A percentile compares a stretch with the other conserved stretches of the same genome.
phyloP scores from a whole-genome alignment of 1,284 basidiomycete genomes.

The Naganishia cerealis region DNA sequence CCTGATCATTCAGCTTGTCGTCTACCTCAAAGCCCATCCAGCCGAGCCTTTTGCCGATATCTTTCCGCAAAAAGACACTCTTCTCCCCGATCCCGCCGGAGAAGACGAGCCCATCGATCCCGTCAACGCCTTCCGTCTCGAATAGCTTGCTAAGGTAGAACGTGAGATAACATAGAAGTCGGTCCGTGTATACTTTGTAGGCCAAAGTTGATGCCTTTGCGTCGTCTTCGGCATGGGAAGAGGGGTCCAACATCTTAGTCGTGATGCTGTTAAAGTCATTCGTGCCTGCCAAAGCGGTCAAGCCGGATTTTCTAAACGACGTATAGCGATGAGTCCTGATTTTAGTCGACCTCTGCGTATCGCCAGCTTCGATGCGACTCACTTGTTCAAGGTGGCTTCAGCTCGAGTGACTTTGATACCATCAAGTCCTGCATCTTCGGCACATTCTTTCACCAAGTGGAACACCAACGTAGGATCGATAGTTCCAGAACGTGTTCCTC shows the following conservation, averaged over 20 bases:
- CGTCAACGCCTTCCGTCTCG: constrained; percentile 47
- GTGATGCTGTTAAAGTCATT: constrained; percentile 70
- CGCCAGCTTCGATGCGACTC: constrained; percentile 47
- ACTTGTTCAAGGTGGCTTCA: constrained; percentile 74
- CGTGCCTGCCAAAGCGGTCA: constrained; percentile 69
- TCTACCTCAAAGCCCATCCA: constrained; percentile 66
- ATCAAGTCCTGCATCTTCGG: constrained; percentile 59
- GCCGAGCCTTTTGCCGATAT: constrained; percentile 60
- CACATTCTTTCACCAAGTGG: constrained; percentile 70
- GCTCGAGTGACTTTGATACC: constrained; percentile 65
- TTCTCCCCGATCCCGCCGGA: constrained; percentile 82
- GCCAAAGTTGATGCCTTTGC: constrained; percentile 59
- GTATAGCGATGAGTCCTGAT: neutral
- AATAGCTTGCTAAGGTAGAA: constrained; percentile 72
- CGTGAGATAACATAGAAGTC: constrained; percentile 69
- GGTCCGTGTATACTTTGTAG: constrained; percentile 72
- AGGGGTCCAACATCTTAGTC: constrained; percentile 48
- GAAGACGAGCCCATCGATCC: constrained; percentile 76
- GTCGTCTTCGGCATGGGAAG: constrained; percentile 43
- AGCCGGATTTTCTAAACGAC: constrained; percentile 60
- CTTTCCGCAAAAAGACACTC: constrained; percentile 62
- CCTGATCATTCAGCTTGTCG: constrained; percentile 54
- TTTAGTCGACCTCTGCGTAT: neutral
- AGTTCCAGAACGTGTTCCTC: constrained; percentile 77
- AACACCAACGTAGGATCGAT: constrained; percentile 83